Evolutionary conservation across 2,329 filamentous ascomycete genomes (phyloP).

Genomic region (Fusarium sp.): DNA sequence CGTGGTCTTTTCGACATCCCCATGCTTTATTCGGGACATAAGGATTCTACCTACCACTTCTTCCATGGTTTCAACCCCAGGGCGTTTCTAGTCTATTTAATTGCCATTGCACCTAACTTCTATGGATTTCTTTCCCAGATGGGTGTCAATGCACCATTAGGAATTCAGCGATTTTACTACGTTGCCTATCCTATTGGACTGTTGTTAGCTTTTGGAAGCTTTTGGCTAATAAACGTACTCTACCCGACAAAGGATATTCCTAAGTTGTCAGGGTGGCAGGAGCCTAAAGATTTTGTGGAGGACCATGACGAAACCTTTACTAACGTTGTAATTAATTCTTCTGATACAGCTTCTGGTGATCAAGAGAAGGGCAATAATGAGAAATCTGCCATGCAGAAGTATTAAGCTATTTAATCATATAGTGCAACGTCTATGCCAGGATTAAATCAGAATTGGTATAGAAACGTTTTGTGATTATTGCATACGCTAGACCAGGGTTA

Average conservation of each 20-base stretch:
- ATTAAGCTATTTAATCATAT: background rate
- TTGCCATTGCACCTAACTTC: conserved; percentile 18
- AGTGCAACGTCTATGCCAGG: too few relatives aligned
- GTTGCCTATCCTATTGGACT: conserved; percentile 7
- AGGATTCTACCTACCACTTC: conserved; percentile 9
- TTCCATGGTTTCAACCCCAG: conserved; percentile 10
- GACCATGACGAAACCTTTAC: background rate
- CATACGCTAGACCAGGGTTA: too few relatives aligned
- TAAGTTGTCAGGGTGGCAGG: background rate
- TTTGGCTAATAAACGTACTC: background rate
- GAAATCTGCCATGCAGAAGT: background rate
- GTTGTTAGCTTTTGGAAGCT: conserved; percentile 5
- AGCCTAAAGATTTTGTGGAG: conserved; percentile 9
- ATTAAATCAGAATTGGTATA: too few relatives aligned
- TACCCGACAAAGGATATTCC: background rate
- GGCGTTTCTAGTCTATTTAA: conserved; percentile 1
- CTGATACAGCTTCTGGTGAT: background rate
- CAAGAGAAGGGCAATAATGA: background rate
- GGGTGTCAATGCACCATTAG: conserved; percentile 2
- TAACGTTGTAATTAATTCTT: conserved; percentile 1
- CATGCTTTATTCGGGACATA: conserved; percentile 6
- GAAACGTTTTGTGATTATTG: too few relatives aligned
- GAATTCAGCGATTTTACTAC: conserved; percentile 9
- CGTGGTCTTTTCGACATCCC: conserved; percentile 12
- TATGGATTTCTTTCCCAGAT: conserved; percentile 20